Conservation (phyloP, 257 asterid species). For the Ajuga chamaepitys region DNA sequence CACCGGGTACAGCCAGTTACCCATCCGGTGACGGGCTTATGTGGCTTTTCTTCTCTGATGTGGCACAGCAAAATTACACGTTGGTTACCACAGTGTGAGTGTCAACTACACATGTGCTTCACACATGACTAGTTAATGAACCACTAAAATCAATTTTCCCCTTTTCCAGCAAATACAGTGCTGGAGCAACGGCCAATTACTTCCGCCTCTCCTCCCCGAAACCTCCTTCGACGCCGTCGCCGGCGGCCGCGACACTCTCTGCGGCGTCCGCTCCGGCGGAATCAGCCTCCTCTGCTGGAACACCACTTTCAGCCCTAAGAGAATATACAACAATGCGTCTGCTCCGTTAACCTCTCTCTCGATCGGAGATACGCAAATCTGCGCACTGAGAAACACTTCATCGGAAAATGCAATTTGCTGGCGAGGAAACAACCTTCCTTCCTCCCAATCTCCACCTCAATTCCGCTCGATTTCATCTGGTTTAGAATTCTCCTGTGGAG, state of each 20-base stretch:
- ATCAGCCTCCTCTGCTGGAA: conserved; percentile 65
- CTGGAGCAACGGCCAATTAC: conserved; percentile 41
- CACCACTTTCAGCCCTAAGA: conserved; percentile 38
- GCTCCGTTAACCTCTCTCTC: conserved; percentile 38
- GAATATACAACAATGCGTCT: conserved; percentile 40
- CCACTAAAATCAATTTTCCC: too few species aligned
- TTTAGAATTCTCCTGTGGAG: conserved; percentile 65
- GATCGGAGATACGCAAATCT: conserved; percentile 64
- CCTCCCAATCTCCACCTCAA: conserved; percentile 3
- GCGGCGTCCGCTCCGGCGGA: conserved; percentile 79
- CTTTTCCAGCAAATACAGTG: conserved; percentile 70
- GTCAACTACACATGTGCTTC: too few species aligned
- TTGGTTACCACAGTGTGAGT: too few species aligned
- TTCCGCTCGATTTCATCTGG: conserved; percentile 61
- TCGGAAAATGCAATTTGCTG: conserved; percentile 45
- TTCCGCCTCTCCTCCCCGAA: conserved; percentile 29
- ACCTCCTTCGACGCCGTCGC: conserved; percentile 68
- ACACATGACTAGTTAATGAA: too few species aligned
- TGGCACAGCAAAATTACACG: too few species aligned
- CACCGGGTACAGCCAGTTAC: too few species aligned
- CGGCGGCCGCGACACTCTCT: conserved; percentile 62
- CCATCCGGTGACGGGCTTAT: too few species aligned
- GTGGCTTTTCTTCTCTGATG: too few species aligned
- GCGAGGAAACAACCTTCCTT: conserved; percentile 36
- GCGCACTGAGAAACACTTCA: conserved; percentile 37